Conservation (phyloP, 345 rosid genomes). For the Carallia brachiata region DNA sequence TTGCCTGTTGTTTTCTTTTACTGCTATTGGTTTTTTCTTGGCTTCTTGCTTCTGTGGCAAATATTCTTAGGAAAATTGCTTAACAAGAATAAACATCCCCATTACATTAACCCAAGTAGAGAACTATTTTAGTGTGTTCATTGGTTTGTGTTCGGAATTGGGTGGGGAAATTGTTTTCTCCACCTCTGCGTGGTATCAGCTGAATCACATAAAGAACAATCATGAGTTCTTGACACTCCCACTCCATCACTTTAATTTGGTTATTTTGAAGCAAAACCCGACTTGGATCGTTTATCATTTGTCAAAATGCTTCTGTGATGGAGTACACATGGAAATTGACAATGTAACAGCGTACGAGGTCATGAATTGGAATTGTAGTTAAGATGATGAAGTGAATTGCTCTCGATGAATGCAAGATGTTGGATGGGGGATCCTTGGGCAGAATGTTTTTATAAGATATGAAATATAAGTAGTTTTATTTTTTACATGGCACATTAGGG, state of each 20-base stretch:
- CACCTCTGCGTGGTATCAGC: not conserved
- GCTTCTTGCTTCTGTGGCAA: not conserved
- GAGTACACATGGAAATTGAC: not conserved
- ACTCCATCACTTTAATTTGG: no score
- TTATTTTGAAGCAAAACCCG: no score
- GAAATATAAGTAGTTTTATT: not conserved
- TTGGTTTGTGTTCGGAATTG: no score
- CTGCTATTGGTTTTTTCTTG: not conserved
- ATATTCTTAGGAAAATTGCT: no score
- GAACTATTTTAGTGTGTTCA: no score
- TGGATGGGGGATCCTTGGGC: not conserved
- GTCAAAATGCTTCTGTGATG: no score
- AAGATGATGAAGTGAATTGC: not conserved
- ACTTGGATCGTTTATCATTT: no score
- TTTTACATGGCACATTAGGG: no score
- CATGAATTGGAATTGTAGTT: not conserved
- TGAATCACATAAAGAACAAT: not conserved
- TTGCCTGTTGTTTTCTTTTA: not conserved
- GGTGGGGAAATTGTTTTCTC: not conserved
- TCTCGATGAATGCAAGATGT: not conserved
- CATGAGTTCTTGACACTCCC: no score
- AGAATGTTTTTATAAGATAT: not conserved
- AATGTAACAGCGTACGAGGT: not conserved
- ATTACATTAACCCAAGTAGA: no score
- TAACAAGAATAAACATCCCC: no score